phyloP scores from a whole-genome alignment of 139 green algal genomes.

The Asterochloris sp. region DNA sequence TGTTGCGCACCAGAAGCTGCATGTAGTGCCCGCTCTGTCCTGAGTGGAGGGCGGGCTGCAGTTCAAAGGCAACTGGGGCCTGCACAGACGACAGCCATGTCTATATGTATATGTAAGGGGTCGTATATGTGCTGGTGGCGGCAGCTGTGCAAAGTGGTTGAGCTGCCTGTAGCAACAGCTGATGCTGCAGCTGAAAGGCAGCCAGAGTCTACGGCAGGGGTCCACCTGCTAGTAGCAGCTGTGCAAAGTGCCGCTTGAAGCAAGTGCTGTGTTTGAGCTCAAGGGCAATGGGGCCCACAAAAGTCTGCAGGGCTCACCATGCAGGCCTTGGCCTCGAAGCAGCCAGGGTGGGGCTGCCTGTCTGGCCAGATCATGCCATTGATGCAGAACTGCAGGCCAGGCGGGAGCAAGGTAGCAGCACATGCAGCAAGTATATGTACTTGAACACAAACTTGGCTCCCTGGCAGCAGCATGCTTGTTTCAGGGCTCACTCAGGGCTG shows the following conservation, averaged over 20 bases:
- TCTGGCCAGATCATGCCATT: conserved; percentile 93
- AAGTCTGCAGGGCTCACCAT: conserved; percentile 19
- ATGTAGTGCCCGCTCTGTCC: background rate
- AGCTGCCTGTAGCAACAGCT: background rate
- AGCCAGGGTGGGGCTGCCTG: conserved; percentile 68
- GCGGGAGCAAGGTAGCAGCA: conserved; percentile 12
- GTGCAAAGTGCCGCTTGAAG: too few relatives aligned
- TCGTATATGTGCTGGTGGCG: too few relatives aligned
- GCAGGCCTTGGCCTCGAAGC: conserved; percentile 45
- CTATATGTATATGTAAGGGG: too few relatives aligned
- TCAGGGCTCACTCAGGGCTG: too few relatives aligned
- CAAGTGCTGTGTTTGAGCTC: too few relatives aligned
- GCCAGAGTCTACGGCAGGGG: too few relatives aligned
- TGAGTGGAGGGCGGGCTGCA: conserved; percentile 1
- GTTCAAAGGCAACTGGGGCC: conserved; percentile 48
- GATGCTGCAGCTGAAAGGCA: background rate
- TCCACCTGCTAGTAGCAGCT: too few relatives aligned
- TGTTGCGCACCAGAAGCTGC: conserved; percentile 41
- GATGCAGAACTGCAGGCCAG: conserved; percentile 79
- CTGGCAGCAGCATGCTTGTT: too few relatives aligned
- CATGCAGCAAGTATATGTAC: too few relatives aligned
- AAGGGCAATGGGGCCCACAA: too few relatives aligned
- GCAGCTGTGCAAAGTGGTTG: too few relatives aligned
- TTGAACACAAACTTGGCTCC: too few relatives aligned
- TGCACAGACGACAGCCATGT: conserved; percentile 22